A percentile compares a stretch with the other conserved stretches of the same genome.
phyloP scores from a whole-genome alignment of 192 early-diverging fungal species.

The Entomortierella beljakovae region DNA sequence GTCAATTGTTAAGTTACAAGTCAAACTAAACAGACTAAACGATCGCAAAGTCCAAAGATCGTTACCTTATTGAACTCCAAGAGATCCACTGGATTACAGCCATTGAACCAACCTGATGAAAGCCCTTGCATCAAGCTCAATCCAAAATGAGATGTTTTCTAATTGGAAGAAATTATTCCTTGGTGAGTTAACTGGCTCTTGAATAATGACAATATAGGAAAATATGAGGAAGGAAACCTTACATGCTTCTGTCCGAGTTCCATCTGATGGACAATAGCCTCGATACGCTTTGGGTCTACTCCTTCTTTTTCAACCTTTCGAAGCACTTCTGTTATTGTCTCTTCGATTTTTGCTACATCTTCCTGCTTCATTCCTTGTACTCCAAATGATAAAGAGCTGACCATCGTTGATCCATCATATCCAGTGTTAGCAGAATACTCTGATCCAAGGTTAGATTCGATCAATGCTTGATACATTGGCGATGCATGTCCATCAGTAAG shows the following conservation, averaged over 20 bases:
- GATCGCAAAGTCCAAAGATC: too few species aligned
- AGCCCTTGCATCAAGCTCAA: conserved; percentile 82
- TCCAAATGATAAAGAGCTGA: conserved; percentile 84
- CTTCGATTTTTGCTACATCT: conserved; percentile 77
- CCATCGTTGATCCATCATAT: conserved; percentile 79
- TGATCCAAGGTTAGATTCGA: conserved; percentile 88
- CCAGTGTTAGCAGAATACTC: conserved; percentile 94
- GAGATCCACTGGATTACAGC: conserved; percentile 84
- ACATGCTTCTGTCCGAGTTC: conserved; percentile 93
- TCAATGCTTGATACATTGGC: conserved; percentile 95
- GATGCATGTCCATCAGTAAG: conserved; percentile 89
- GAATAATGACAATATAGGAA: background rate
- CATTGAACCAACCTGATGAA: conserved; percentile 89
- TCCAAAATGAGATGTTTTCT: conserved; percentile 91
- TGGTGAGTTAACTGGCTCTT: background rate
- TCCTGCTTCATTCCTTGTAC: conserved; percentile 84
- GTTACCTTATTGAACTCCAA: conserved; percentile 80
- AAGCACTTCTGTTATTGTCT: conserved; percentile 77
- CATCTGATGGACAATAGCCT: conserved; percentile 87
- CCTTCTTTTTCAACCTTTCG: conserved; percentile 75
- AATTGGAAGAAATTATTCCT: background rate
- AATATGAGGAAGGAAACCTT: conserved; percentile 16
- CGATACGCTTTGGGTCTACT: conserved; percentile 81
- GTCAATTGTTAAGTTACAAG: too few species aligned
- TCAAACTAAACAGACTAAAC: too few species aligned